These are phyloP conservation scores for Penicillium sp. DNA, from an alignment of 2,329 filamentous ascomycete species.

Conservation along the genomic window DNA sequence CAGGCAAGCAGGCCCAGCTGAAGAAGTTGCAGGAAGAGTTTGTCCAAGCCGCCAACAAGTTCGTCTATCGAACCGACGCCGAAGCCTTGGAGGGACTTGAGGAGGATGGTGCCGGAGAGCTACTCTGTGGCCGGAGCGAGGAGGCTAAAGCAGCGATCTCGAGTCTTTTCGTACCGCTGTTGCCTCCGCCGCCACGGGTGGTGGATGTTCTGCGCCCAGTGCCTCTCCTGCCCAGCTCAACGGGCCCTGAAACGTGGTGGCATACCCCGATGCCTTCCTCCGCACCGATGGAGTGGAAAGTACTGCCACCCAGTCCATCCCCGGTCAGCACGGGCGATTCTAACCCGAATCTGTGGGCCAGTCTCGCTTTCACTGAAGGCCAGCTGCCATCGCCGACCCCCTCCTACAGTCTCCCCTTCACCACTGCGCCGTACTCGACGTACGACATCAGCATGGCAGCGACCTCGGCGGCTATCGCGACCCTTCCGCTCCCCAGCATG, in stretches of 20 bases:
- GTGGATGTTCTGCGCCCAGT: constrained; percentile 87
- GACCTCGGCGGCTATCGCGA: constrained; percentile 71
- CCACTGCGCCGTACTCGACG: constrained; percentile 64
- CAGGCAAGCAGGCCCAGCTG: constrained; percentile 92
- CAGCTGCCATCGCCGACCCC: constrained; percentile 77
- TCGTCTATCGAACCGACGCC: constrained; percentile 87
- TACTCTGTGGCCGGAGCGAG: constrained; percentile 86
- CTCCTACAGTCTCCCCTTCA: constrained; percentile 76
- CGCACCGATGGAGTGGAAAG: constrained; percentile 82
- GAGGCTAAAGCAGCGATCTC: constrained; percentile 88
- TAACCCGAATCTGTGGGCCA: constrained; percentile 74
- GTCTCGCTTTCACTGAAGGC: constrained; percentile 71
- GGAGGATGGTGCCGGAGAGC: constrained; percentile 92
- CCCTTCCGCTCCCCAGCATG: constrained; percentile 83
- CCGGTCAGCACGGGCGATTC: constrained; percentile 71
- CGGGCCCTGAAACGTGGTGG: constrained; percentile 76
- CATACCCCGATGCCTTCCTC: constrained; percentile 69
- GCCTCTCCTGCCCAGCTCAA: constrained; percentile 81
- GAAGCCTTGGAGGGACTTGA: constrained; percentile 91
- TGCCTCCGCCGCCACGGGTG: constrained; percentile 83
- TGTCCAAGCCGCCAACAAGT: constrained; percentile 94
- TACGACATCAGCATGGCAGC: constrained; percentile 76
- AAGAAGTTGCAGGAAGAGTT: constrained; percentile 98
- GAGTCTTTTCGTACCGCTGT: constrained; percentile 78
- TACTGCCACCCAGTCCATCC: constrained; percentile 85